Base-by-base conservation (phyloP, 768 basidiomycete species). In the Hemileccinum rubropunctum region DNA sequence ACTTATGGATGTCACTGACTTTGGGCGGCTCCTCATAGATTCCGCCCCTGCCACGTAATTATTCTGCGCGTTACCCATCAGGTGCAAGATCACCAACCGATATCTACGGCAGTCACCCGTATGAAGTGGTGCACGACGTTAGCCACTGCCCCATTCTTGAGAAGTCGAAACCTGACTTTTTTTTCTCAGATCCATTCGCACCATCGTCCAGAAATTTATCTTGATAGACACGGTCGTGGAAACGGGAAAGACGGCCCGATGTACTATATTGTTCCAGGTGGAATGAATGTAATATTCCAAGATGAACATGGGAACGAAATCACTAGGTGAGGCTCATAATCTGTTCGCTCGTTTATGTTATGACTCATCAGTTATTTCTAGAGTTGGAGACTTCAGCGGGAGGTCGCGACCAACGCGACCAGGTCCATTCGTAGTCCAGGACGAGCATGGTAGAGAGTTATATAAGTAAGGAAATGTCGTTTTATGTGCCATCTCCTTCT, bases 181-280 rank as follows among this genome's bases (percentile, higher is more conserved):
- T 30, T 55, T 23, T 23, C 23, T 12, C 23, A 68, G 66, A 45
- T 39, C 13, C 50, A 65, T 62, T 63, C 62, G 47, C 57, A 55
- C 56, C 51, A 47, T 48, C 48, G 62, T 50, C 52, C 53, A 58
- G 53, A 68, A 53, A 30, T 51, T 28, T 46, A 61, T 45, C 47
- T 45, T n/a, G 63, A 65, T 52, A 42, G 58, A 56, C 43, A 66
- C 42, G 45, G 51, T 48, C 57, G 53, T 39, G 46, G 59, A 37
- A 38, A 62, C 52, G 44, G 60, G 14, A 58, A 59, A 37, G 62
- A 59, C 7, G 54, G 57, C 53, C 53, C 79, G 64, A 56, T 73
- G 70, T 74, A 73, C 61, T 88, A 87, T 56, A 78, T 88, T 55
- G 76, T 87, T 42, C 86, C 86, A 33, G 75, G 73, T 15, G 85